These are phyloP conservation scores for Pseudoperonospora humuli DNA, from an alignment of 352 stramenopile genomes.

Conservation along the genomic window DNA sequence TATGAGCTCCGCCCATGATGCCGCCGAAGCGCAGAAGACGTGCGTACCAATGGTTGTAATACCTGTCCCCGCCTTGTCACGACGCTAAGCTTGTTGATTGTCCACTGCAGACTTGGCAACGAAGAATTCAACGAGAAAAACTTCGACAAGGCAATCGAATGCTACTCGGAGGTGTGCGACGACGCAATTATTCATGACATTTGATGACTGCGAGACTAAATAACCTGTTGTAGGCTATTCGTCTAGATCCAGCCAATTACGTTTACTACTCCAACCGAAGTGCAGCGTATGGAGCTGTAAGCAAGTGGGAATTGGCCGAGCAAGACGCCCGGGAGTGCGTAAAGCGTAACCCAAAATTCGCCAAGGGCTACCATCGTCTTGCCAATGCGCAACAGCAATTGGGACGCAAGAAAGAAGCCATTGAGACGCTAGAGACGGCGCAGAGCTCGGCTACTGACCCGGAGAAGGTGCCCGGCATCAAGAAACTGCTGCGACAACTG, in stretches of 20 bases:
- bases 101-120: constrained; percentile 52
- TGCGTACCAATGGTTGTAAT: constrained; percentile 12
- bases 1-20: constrained; percentile 38
- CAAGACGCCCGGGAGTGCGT: constrained; percentile 69
- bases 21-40: constrained; percentile 60
- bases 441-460: constrained; percentile 22
- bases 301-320: constrained; percentile 65
- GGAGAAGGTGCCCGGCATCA: constrained; percentile 63
- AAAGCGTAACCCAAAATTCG: constrained; percentile 57
- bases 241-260: constrained; percentile 59
- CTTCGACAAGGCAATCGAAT: constrained; percentile 71
- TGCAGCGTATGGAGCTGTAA: constrained; percentile 59
- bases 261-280: constrained; percentile 83
- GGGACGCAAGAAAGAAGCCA: constrained; percentile 56
- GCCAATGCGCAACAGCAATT: constrained; percentile 76
- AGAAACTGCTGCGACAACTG: constrained; percentile 68
- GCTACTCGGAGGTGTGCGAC: constrained; percentile 59
- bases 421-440: constrained; percentile 50
- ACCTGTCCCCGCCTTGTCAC: background rate
- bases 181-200: background rate
- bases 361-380: constrained; percentile 73
- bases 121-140: constrained; percentile 84
- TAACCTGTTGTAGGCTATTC: constrained; percentile 50
- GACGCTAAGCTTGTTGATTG: background rate
- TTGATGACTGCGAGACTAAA: background rate